A percentile compares a stretch with the other conserved stretches of the same genome.
phyloP scores from a whole-genome alignment of 2,329 filamentous ascomycete genomes.

The Cladosporium colombiae region DNA sequence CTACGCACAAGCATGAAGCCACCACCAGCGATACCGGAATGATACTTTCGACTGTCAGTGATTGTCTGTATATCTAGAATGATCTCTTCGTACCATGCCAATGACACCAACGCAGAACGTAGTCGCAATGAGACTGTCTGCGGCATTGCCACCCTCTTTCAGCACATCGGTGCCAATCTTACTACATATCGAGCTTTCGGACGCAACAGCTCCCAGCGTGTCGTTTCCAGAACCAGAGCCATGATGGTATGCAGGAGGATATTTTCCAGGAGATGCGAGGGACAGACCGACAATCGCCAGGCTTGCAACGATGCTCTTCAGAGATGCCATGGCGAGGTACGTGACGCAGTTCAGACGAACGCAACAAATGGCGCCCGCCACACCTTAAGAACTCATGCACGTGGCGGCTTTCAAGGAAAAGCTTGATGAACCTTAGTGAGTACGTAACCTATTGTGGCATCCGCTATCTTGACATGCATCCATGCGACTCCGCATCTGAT shows the following conservation, averaged over 20 bases:
- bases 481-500: constrained; percentile 12
- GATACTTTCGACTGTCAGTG: constrained; percentile 25
- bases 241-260: constrained; percentile 4
- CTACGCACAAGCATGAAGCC: constrained; percentile 84
- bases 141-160: constrained; percentile 53
- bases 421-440: constrained; percentile 14
- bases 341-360: not conserved
- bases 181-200: constrained; percentile 47
- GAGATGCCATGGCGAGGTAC: not conserved
- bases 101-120: constrained; percentile 51
- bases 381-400: not conserved
- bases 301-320: not conserved
- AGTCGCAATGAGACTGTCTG: constrained; percentile 51
- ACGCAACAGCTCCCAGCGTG: constrained; percentile 49
- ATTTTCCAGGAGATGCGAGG: constrained; percentile 9
- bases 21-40: constrained; percentile 76
- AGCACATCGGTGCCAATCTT: constrained; percentile 51
- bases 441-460: constrained; percentile 4
- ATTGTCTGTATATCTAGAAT: not conserved
- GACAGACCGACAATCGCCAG: constrained; percentile 10
- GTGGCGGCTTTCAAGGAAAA: not conserved
- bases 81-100: constrained; percentile 39
- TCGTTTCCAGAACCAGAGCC: constrained; percentile 27
- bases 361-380: not conserved
- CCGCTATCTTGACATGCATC: constrained; percentile 10